A percentile compares a stretch with the other conserved stretches of the same genome.
phyloP scores from a whole-genome alignment of 1,139 yeast species.

The Taphrina communis region DNA sequence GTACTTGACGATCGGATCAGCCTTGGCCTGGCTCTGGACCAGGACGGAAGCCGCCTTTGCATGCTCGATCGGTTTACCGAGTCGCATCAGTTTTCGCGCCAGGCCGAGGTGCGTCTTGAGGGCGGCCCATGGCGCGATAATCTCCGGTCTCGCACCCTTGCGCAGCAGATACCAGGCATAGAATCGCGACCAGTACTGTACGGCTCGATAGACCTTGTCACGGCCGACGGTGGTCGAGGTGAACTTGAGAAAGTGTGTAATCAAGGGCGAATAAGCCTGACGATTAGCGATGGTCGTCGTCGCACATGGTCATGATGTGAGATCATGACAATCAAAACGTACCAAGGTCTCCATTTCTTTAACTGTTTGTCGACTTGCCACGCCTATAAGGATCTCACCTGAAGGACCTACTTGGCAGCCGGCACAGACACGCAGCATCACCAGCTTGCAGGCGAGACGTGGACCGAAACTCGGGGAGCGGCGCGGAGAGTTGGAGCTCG shows the following conservation, averaged over 20 bases:
- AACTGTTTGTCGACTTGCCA: too few species aligned
- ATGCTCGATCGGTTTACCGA: constrained; percentile 81
- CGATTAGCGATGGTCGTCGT: background rate
- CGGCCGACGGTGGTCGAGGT: constrained; percentile 61
- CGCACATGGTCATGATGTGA: too few species aligned
- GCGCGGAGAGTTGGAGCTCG: constrained; percentile 7
- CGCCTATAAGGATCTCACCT: background rate
- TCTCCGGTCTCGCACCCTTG: constrained; percentile 62
- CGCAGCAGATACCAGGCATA: constrained; percentile 67
- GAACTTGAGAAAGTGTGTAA: constrained; percentile 37
- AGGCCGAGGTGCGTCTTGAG: constrained; percentile 67
- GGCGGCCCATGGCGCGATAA: constrained; percentile 60
- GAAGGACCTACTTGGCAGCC: background rate
- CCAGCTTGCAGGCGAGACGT: too few species aligned
- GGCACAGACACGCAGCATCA: background rate
- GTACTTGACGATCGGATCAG: constrained; percentile 65
- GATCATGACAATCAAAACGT: background rate
- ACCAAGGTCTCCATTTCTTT: constrained; percentile 17
- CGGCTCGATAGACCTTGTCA: constrained; percentile 78
- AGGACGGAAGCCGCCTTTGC: constrained; percentile 72
- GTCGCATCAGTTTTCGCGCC: constrained; percentile 82
- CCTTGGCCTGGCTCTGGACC: constrained; percentile 67
- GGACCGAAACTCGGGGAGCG: background rate
- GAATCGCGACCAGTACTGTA: constrained; percentile 82
- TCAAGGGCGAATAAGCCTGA: constrained; percentile 35